A percentile compares a stretch with the other conserved stretches of the same genome.
Conservation (phyloP, 208 protist genomes). For the Leishmania arabica region DNA sequence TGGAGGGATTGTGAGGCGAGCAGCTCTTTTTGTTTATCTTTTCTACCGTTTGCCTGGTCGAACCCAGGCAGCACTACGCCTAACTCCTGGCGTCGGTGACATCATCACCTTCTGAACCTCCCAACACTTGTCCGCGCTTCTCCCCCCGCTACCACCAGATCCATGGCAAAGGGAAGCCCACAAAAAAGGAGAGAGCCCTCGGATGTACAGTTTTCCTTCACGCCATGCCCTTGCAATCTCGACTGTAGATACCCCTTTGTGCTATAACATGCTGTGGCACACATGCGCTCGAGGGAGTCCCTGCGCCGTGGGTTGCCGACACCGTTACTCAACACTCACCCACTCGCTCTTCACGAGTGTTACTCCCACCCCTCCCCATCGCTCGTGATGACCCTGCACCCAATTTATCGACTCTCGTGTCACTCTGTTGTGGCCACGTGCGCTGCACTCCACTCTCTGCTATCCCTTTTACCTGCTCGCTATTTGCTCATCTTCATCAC, state of each 20-base stretch:
- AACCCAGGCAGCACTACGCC: neutral
- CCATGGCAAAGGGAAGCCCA: neutral
- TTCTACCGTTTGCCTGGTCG: neutral
- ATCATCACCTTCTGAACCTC: neutral
- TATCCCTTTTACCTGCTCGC: neutral
- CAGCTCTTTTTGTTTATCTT: neutral
- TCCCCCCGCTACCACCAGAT: neutral
- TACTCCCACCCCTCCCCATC: neutral
- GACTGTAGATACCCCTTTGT: neutral
- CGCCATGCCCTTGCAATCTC: neutral
- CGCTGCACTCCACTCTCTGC: neutral
- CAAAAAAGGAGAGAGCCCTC: neutral
- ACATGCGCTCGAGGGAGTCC: neutral
- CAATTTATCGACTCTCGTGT: neutral
- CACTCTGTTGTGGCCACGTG: neutral
- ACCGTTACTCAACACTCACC: neutral
- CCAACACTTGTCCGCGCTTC: neutral
- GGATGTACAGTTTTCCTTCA: conserved; percentile 3
- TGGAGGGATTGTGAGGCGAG: conserved; percentile 37
- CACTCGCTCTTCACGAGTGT: neutral
- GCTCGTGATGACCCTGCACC: neutral
- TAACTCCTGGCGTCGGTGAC: neutral
- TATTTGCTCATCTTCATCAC: neutral
- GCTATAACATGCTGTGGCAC: too few relatives aligned
- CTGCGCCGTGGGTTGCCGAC: neutral